Base-by-base conservation (phyloP, 768 basidiomycete genomes). In the Trametes elegans region DNA sequence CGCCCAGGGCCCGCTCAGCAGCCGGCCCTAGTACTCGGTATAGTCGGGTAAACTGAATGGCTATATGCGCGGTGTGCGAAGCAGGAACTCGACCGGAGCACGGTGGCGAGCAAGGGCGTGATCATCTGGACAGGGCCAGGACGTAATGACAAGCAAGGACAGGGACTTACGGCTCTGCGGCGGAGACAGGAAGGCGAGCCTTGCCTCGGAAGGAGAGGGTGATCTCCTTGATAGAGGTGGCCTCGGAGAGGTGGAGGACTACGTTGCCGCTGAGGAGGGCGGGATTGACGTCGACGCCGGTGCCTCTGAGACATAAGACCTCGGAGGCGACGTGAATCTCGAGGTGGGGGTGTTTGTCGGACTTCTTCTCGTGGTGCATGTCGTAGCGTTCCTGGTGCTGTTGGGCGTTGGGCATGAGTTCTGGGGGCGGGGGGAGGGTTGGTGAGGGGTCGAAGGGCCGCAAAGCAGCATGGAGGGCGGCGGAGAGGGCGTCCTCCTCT, bases 181-280 rank as follows among this genome's bases (percentile, higher is more conserved):
- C 64, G 5, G 77, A 70, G 16, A 78, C 73, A 5, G 90, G 89
- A 0, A 93, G 72, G 55, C 80, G 82, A 4, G 85, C 88, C 71
- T 92, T 93, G 19, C 94, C 93, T 58, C 82, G 76, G 66, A 97
- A 90, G 57, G 87, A 83, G 51, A 98, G 83, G 3, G 82, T 90
- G 54, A 93, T 84, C 70, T 93, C 87, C 66, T 85, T 90, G 70
- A 90, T 82, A 49, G 91, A 83, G 0, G 89, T 94, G 18, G 88
- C 76, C 72, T 98, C 92, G 2, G 79, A 75, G 38, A 98, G 81
- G 69, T 85, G 79, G 60, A 98, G 77, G 8, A 85, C 79, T 63
- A 98, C 82, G 65, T 86, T 79, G 5, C 96, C 96, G 39, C 84
- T 85, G 59, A 98, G 84, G 14, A 83, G 73, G 7, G 85, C 83